These are phyloP conservation scores for Aspergillus uvarum DNA, from an alignment of 2,329 filamentous ascomycete genomes.

Conservation along the genomic window DNA sequence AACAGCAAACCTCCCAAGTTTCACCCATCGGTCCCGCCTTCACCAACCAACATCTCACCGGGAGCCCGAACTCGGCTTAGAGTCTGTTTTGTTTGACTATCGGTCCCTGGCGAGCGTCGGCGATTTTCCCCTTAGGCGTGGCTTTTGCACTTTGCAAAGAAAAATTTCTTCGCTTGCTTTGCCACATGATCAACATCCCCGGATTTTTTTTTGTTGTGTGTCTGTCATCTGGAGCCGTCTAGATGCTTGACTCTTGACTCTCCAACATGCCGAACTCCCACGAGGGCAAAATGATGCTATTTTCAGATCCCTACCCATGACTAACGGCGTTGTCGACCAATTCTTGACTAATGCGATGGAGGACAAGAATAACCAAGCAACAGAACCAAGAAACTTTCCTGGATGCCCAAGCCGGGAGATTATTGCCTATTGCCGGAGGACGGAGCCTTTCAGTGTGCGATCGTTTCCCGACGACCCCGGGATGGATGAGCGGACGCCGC, in stretches of 20 bases:
- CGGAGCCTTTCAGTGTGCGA: too few species aligned
- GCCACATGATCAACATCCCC: neutral
- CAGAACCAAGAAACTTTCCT: too few species aligned
- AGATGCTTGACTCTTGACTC: neutral
- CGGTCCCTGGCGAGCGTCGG: neutral
- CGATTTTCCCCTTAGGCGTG: neutral
- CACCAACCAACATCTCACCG: neutral
- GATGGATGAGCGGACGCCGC: neutral
- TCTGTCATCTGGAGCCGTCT: neutral
- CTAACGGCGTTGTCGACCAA: neutral
- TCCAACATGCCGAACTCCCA: neutral
- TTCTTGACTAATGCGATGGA: neutral
- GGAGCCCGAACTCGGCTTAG: neutral
- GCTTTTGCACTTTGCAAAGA: neutral
- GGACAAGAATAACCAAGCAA: too few species aligned
- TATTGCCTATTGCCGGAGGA: neutral
- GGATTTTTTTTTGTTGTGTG: neutral
- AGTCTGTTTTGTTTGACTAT: neutral
- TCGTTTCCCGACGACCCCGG: neutral
- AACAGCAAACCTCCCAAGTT: neutral
- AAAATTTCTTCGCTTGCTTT: neutral
- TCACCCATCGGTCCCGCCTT: too few species aligned
- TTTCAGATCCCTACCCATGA: neutral
- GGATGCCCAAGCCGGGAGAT: neutral
- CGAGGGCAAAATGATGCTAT: neutral